Base-by-base conservation (phyloP, 768 basidiomycete species). In the Suillus decipiens region DNA sequence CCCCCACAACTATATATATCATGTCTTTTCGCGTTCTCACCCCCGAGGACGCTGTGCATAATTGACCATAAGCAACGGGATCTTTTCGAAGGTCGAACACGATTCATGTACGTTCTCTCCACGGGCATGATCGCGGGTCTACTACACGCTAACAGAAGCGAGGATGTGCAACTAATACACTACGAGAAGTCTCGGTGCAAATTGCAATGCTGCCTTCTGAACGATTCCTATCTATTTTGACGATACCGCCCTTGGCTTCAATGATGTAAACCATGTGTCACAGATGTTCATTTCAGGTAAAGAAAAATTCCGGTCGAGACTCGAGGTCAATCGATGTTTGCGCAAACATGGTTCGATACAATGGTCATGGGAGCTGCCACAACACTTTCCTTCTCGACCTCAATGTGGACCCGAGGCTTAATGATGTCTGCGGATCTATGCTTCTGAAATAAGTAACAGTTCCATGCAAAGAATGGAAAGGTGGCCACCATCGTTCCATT, bases 241-340 rank as follows among this genome's bases (percentile, higher is more conserved):
- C 7, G 45, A 61, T 11, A 17, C 19, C 12, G 5, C 17, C n/a
- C 17, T 24, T 10, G 33, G 10, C 31, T 63, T 7, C 0, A 28
- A 19, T 0, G 28, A 33, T 19, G 2, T 14, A 6, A 43, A 33
- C 7, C 14, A 10, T 1, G 22, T 64, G 24, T 70, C 66, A 2
- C 68, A 68, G 8, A 64, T 65, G 1, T 66, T 73, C 43, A 61
- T 73, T 42, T 70, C 70, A 8, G 68, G 64, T 61, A 63, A 66
- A 42, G 60, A 15, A 53, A 61, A n/a, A 36, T 5, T 34, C 7
- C 1, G 17, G 33, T 37, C 14, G 3, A 19, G 15, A 17, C 17
- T 60, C 45, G 15, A 6, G 4, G 12, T 24, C 19, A 7, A 61
- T 62, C 56, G 36, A 28, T 28, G 28, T 28, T 28, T 19, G 8